A percentile compares a stretch with the other conserved stretches of the same genome.
These are phyloP conservation scores for Dendrobium officinale DNA, from an alignment of 106 monocot species.

Conservation along the genomic window DNA sequence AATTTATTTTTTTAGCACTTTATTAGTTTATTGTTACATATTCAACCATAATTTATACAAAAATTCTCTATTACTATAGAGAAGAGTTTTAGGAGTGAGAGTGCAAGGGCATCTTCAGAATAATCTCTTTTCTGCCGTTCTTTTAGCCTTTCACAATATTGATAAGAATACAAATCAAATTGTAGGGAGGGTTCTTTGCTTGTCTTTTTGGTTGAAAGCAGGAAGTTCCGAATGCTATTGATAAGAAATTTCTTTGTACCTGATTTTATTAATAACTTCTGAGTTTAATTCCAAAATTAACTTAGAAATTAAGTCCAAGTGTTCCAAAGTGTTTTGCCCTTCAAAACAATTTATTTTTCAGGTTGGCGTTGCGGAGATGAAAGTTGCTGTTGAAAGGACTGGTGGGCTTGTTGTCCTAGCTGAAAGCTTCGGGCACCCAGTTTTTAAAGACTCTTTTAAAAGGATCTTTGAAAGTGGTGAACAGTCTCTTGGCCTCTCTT, in stretches of 20 bases:
- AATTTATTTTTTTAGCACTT: not conserved
- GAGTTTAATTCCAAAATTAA: not conserved
- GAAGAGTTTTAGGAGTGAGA: no score
- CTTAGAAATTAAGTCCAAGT: not conserved
- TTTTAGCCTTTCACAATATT: not conserved
- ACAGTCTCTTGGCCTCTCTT: constrained; percentile 91
- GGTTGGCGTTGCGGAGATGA: constrained; percentile 99
- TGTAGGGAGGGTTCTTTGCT: not conserved
- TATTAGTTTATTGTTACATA: not conserved
- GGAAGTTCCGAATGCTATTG: not conserved
- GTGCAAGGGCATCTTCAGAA: not conserved
- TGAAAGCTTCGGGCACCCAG: constrained; percentile 95
- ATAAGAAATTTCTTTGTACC: not conserved
- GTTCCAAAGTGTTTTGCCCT: not conserved
- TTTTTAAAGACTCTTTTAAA: constrained; percentile 94
- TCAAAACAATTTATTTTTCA: constrained; percentile 16
- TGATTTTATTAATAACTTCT: not conserved
- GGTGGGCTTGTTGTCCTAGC: constrained; percentile 97
- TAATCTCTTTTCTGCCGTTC: not conserved
- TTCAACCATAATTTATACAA: not conserved
- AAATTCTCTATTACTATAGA: not conserved
- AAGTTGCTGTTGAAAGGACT: constrained; percentile 89
- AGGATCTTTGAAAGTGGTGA: constrained; percentile 90
- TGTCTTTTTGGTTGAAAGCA: not conserved
- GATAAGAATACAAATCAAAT: not conserved